A percentile compares a stretch with the other conserved stretches of the same genome.
These are phyloP conservation scores for Neltuma alba DNA, from an alignment of 306 rosid genomes.

Conservation along the genomic window DNA sequence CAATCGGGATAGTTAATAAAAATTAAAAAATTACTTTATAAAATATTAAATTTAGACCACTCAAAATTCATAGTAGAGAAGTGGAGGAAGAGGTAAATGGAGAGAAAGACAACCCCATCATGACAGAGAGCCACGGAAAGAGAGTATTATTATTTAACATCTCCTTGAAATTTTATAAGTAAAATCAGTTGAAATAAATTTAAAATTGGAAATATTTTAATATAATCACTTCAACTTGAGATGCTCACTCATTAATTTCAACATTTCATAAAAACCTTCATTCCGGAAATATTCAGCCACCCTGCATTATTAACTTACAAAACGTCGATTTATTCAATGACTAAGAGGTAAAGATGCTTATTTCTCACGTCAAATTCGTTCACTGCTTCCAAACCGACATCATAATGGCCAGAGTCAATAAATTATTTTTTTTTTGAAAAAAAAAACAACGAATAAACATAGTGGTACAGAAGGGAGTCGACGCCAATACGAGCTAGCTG, in stretches of 20 bases:
- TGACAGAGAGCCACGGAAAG: neutral
- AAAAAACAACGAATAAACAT: constrained; percentile 33
- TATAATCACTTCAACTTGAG: neutral
- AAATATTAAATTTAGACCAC: too few relatives aligned
- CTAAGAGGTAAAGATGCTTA: constrained; percentile 34
- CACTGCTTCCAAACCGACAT: constrained; percentile 29
- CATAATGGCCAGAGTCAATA: constrained; percentile 31
- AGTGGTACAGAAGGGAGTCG: constrained; percentile 32
- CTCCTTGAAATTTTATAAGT: neutral
- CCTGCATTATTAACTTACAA: constrained; percentile 36
- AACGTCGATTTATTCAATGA: constrained; percentile 42
- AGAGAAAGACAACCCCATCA: neutral
- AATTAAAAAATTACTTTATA: too few relatives aligned
- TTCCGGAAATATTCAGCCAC: constrained; percentile 21
- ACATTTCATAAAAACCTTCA: neutral
- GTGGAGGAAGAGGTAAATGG: too few relatives aligned
- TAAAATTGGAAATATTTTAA: neutral
- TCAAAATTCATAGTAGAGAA: too few relatives aligned
- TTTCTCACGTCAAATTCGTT: constrained; percentile 43
- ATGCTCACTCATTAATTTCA: neutral
- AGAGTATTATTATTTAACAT: neutral
- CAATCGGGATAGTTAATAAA: too few relatives aligned
- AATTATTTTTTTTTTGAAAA: constrained; percentile 31
- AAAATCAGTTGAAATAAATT: neutral
- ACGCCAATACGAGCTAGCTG: constrained; percentile 8